Evolutionary conservation across 2,329 filamentous ascomycete species (phyloP).

Genomic region (Chalaropsis ovoidea): DNA sequence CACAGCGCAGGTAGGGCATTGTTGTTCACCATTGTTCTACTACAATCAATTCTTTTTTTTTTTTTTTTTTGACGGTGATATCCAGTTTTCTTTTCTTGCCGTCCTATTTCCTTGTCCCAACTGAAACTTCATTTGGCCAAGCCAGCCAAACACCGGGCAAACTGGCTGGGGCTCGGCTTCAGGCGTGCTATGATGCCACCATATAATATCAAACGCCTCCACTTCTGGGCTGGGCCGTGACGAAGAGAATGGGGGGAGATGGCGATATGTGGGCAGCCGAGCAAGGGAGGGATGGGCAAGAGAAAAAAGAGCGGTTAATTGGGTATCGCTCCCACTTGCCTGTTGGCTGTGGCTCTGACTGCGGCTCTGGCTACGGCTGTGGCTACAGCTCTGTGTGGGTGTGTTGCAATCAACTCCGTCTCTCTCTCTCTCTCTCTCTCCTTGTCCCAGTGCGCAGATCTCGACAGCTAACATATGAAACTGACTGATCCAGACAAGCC

Average conservation of each 20-base stretch:
- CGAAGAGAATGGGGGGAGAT: neutral
- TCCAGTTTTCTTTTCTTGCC: neutral
- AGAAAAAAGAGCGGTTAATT: neutral
- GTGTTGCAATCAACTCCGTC: neutral
- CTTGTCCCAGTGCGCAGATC: neutral
- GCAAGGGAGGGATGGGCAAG: neutral
- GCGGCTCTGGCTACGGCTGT: too few relatives aligned
- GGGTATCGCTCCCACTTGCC: neutral
- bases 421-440: neutral
- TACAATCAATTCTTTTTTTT: neutral
- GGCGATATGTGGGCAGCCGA: neutral
- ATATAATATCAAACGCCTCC: neutral
- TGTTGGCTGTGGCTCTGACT: too few relatives aligned
- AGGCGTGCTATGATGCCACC: neutral
- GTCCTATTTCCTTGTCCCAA: neutral
- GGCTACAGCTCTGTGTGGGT: too few relatives aligned
- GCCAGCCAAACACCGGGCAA: neutral
- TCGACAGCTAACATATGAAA: neutral
- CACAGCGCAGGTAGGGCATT: neutral
- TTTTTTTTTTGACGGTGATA: neutral
- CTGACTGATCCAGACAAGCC: neutral
- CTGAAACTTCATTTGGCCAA: conserved; percentile 5
- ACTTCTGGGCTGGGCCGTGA: neutral
- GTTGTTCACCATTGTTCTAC: conserved; percentile 3
- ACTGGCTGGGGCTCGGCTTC: neutral